Evolutionary conservation across 2,329 filamentous ascomycete genomes (phyloP).

Genomic region (Colletotrichum incanum): DNA sequence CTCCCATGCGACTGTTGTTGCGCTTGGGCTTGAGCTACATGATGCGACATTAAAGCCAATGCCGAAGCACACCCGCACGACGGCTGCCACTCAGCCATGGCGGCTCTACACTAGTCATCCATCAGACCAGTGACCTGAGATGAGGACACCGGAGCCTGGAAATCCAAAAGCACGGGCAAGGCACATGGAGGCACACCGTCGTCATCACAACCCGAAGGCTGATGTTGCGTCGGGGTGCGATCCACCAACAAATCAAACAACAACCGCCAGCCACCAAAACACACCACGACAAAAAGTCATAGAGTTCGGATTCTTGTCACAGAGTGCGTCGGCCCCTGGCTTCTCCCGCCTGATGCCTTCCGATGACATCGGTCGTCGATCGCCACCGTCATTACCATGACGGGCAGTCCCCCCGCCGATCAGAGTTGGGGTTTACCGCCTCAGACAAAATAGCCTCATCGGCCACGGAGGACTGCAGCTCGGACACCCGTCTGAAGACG

Average conservation of each 20-base stretch:
- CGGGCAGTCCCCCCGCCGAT: slow-evolving; percentile 29
- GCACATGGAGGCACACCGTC: slow-evolving; percentile 2
- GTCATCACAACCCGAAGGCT: slow-evolving; percentile 22
- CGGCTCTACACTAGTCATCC: background rate
- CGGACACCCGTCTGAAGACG: slow-evolving; percentile 25
- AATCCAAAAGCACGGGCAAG: background rate
- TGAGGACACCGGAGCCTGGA: background rate
- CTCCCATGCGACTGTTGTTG: background rate
- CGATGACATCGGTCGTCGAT: slow-evolving; percentile 37
- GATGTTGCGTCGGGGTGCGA: background rate
- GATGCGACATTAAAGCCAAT: background rate
- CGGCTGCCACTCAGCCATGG: slow-evolving; percentile 10
- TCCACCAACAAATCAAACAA: slow-evolving; percentile 17
- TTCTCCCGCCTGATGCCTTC: slow-evolving; percentile 24
- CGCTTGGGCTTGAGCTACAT: background rate
- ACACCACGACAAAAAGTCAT: background rate
- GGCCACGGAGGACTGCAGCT: background rate
- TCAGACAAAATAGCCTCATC: slow-evolving; percentile 20
- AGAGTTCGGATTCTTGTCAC: slow-evolving; percentile 30
- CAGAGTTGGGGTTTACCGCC: slow-evolving; percentile 8
- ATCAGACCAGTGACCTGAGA: background rate
- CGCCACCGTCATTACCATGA: slow-evolving; percentile 22
- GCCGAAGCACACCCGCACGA: slow-evolving; percentile 17
- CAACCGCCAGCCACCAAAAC: background rate
- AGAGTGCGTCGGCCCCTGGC: slow-evolving; percentile 28